These are phyloP conservation scores for Nepenthes mirabilis DNA, from an alignment of 148 eudicot genomes.

Conservation along the genomic window DNA sequence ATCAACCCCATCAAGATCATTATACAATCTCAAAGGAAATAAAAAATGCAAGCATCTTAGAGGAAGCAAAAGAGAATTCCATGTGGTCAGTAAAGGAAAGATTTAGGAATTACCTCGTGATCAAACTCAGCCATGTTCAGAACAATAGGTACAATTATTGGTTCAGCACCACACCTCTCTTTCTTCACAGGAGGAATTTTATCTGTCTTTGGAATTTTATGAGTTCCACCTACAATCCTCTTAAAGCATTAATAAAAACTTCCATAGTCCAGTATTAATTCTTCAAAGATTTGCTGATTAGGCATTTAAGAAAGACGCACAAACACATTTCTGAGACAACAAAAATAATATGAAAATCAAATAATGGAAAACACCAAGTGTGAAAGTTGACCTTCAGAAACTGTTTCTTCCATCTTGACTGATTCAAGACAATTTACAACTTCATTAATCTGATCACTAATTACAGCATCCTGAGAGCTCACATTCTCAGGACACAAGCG, in stretches of 20 bases:
- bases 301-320: background rate
- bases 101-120: constrained; percentile 51
- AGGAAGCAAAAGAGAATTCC: background rate
- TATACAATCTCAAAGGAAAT: too few relatives aligned
- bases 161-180: constrained; percentile 69
- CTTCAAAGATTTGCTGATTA: background rate
- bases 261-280: background rate
- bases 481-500: constrained; percentile 14
- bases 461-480: constrained; percentile 15
- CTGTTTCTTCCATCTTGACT: constrained; percentile 23
- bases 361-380: too few relatives aligned
- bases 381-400: constrained; percentile 17
- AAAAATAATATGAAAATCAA: too few relatives aligned
- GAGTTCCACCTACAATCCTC: constrained; percentile 36
- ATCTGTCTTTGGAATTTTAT: constrained; percentile 28
- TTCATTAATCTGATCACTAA: constrained; percentile 24
- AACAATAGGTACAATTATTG: constrained; percentile 85
- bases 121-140: constrained; percentile 96
- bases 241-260: constrained; percentile 10
- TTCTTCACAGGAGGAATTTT: constrained; percentile 26
- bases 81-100: background rate
- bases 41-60: background rate
- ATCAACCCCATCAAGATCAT: too few relatives aligned
- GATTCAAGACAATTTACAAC: constrained; percentile 28
- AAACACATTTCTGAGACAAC: background rate